These are phyloP conservation scores for Phytopythium vexans DNA, from an alignment of 352 stramenopile genomes.

Conservation along the genomic window DNA sequence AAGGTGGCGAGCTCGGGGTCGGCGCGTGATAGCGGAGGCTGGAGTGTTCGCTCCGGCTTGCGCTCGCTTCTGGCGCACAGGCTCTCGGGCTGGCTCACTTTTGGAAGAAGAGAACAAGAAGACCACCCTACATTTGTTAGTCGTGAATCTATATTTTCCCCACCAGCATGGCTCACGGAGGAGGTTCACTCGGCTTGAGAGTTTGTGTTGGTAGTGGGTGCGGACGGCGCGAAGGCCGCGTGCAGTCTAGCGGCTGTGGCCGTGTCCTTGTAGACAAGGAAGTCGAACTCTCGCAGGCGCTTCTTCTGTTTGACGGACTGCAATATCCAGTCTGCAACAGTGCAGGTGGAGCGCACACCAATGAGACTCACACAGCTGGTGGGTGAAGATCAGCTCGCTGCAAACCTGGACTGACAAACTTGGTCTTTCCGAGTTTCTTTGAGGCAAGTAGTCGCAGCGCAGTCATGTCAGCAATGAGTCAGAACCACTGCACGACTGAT, in stretches of 20 bases:
- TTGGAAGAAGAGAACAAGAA: slow-evolving; percentile 33
- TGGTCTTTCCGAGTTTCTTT: slow-evolving; percentile 52
- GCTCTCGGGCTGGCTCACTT: slow-evolving; percentile 12
- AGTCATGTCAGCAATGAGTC: background rate
- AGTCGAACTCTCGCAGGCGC: slow-evolving; percentile 63
- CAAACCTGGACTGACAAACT: slow-evolving; percentile 64
- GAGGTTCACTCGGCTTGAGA: background rate
- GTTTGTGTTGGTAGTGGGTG: slow-evolving; percentile 6
- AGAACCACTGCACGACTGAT: background rate
- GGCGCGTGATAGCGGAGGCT: slow-evolving; percentile 7
- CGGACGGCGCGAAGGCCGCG: slow-evolving; percentile 14
- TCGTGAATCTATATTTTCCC: slow-evolving; percentile 39
- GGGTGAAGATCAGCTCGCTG: background rate
- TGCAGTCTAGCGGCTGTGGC: slow-evolving; percentile 10
- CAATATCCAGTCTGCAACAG: slow-evolving; percentile 70
- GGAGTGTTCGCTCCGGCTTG: slow-evolving; percentile 5
- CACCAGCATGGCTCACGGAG: slow-evolving; percentile 2
- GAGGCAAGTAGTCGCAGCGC: background rate
- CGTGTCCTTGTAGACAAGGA: slow-evolving; percentile 67
- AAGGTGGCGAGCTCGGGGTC: slow-evolving; percentile 10
- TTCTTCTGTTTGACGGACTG: slow-evolving; percentile 67
- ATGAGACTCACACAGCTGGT: background rate
- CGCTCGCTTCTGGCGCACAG: background rate
- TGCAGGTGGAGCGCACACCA: background rate
- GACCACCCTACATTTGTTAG: slow-evolving; percentile 39